Base-by-base conservation (phyloP, 495 filamentous ascomycete genomes). In the Podospora conica region DNA sequence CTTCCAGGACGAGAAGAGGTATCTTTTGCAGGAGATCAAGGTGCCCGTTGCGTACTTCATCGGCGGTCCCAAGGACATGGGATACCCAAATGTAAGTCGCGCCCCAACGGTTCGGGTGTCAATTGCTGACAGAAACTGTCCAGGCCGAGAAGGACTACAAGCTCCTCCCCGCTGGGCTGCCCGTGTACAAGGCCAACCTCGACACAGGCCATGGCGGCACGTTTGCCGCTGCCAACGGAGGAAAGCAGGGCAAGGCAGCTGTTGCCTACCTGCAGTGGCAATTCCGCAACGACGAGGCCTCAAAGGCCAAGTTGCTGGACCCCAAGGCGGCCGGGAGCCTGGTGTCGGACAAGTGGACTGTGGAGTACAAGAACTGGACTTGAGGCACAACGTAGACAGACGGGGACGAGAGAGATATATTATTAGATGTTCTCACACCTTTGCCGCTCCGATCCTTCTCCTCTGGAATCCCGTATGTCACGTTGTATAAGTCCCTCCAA, bases 321-420 rank as follows among this genome's bases (percentile, higher is more conserved):
- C 53, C 69, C 10, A 62, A 70, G 25, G 55, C 64, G 3, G 11
- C 64, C 9, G 68, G 64, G 3, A 75, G 75, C 55, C 53, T 77
- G 61, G 75, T 75, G 28, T 73, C 73, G 25, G 68, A 77, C 23
- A 74, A 77, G 15, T 77, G 72, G 75, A 67, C 59, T n/a, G 73
- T 77, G 27, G 61, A 68, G 53, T 55, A 59, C 27, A 68, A 68
- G 66, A 68, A 68, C 27, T 68, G 66, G 66, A 15, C 57, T 10
- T 65, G 56, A 60, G n/a, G n/a, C n/a, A n/a, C n/a, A n/a, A 58
- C 12, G 24, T 1, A 15, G 15, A 27, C 31, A 59, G 25, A 59
- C 1, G 27, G 31, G 8, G 2, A 33, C 58, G 8, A 59, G 15
- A n/a, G 40, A 48, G 18, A 59, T 33, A n/a, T 56, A 59, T 29